phyloP scores from a whole-genome alignment of 23 red algal species.

The Gracilaria vermiculophylla region DNA sequence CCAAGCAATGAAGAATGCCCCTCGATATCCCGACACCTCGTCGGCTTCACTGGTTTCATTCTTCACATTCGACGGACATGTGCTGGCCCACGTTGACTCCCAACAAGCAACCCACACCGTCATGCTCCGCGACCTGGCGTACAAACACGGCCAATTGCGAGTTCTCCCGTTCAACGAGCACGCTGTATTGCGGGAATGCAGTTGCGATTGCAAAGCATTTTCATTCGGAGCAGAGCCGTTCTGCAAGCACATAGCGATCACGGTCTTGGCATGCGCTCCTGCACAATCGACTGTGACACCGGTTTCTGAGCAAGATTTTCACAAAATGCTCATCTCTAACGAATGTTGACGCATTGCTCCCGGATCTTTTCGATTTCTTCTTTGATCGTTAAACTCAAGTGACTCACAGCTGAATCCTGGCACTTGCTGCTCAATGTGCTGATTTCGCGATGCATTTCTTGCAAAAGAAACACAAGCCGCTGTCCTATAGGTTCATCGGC shows the following conservation, averaged over 20 bases:
- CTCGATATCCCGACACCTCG: neutral
- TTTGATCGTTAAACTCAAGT: constrained; percentile 72
- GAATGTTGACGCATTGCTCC: constrained; percentile 82
- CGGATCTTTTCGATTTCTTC: constrained; percentile 88
- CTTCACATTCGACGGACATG: neutral
- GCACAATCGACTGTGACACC: neutral
- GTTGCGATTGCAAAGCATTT: constrained; percentile 40
- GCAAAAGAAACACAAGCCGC: constrained; percentile 68
- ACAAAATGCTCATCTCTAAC: constrained; percentile 23
- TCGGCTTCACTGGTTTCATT: neutral
- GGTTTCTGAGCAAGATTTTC: neutral
- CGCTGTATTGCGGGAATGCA: neutral
- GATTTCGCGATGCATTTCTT: constrained; percentile 83
- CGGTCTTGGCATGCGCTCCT: constrained; percentile 7
- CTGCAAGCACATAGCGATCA: constrained; percentile 49
- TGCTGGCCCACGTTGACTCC: neutral
- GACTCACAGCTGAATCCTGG: constrained; percentile 58
- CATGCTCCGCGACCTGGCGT: neutral
- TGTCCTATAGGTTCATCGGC: constrained; percentile 66
- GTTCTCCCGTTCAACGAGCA: neutral
- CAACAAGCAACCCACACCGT: neutral
- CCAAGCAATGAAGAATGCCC: neutral
- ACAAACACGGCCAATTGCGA: neutral
- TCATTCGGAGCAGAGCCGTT: constrained; percentile 39
- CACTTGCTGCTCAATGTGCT: constrained; percentile 68